These are phyloP conservation scores for Elongisporangium prolatum DNA, from an alignment of 352 stramenopile species.

Conservation along the genomic window DNA sequence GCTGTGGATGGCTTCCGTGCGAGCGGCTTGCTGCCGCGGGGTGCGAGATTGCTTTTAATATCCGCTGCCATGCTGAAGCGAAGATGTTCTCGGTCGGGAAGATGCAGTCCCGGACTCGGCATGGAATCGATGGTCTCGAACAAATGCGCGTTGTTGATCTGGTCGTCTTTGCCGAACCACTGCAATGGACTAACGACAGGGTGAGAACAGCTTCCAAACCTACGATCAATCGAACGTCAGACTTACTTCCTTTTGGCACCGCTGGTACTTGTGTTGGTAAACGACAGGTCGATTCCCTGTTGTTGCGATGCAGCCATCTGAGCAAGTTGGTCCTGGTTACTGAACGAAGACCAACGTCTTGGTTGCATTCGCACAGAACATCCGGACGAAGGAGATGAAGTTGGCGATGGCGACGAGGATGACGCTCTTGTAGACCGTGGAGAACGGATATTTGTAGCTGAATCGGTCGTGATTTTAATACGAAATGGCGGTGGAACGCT, in stretches of 20 bases:
- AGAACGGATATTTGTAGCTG: constrained; percentile 3
- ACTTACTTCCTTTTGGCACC: constrained; percentile 2
- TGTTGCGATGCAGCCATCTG: neutral
- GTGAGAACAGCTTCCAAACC: too few relatives aligned
- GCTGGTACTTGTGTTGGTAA: constrained; percentile 2
- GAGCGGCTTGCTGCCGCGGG: neutral
- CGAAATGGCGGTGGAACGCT: constrained; percentile 74
- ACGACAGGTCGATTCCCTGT: neutral
- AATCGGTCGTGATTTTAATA: constrained; percentile 72
- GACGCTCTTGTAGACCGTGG: constrained; percentile 3
- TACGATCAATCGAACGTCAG: neutral
- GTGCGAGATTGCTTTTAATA: neutral
- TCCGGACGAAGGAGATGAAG: constrained; percentile 1
- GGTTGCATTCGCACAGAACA: constrained; percentile 12
- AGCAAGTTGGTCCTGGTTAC: constrained; percentile 30
- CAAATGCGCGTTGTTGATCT: constrained; percentile 51
- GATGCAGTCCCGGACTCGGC: constrained; percentile 18
- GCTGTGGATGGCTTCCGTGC: neutral
- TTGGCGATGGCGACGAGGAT: constrained; percentile 6
- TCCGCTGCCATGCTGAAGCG: neutral
- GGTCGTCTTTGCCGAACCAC: constrained; percentile 50
- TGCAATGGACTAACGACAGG: constrained; percentile 26
- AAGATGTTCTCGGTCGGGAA: neutral
- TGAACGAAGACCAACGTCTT: constrained; percentile 36
- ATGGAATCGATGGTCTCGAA: constrained; percentile 45